Evolutionary conservation across 192 early-diverging fungal species (phyloP), one percentile per base, ranked within the genome.

Genomic region (Backusella liffmaniae): DNA sequence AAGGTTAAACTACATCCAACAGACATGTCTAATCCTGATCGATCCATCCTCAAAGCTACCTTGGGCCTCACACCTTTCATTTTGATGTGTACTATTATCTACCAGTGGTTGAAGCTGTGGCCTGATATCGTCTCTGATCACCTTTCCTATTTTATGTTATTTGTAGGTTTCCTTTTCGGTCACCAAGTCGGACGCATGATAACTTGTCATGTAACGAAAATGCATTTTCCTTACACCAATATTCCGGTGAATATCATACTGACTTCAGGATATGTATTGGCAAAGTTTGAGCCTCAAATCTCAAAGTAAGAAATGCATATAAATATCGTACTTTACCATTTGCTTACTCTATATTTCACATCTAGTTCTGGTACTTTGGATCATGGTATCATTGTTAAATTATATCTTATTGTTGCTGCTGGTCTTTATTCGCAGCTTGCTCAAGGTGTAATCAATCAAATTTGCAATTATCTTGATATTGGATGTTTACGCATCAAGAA

Each of bases 101-200:
- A 88, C 36, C 71, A 87, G 12, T 94, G 92, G 92, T 83, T 94
- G 39, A 15, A 78, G 67, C 78, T 86, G 34, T 94, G 92, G 67
- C 94, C 94, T 44, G 76, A 85, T 18, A 82, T 95, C 59, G 86
- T 93, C 18, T 67, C 56, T 74, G 76, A 90, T 77, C 91, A 94
- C 74, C 68, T 95, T 73, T 86, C 94, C 4, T 83, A 87, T 13
- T 95, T 92, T 77, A 77, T 90, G 59, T 74, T 90, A 18, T 88
- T 90, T 75, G 85, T 92, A 39, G 90, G 92, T 62, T 90, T 92
- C 71, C 86, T 91, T 26, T 93, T 93, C 77, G 94, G 92, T 59
- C 92, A 94, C 79, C 92, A 92, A 44, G 94, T 96, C 36, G 92
- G 93, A 26, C 84, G 88, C 51, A 94, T 97, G 77, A 96, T 97